These are phyloP conservation scores for Baudoinia panamericana DNA, from an alignment of 495 filamentous ascomycete species.

Conservation along the genomic window DNA sequence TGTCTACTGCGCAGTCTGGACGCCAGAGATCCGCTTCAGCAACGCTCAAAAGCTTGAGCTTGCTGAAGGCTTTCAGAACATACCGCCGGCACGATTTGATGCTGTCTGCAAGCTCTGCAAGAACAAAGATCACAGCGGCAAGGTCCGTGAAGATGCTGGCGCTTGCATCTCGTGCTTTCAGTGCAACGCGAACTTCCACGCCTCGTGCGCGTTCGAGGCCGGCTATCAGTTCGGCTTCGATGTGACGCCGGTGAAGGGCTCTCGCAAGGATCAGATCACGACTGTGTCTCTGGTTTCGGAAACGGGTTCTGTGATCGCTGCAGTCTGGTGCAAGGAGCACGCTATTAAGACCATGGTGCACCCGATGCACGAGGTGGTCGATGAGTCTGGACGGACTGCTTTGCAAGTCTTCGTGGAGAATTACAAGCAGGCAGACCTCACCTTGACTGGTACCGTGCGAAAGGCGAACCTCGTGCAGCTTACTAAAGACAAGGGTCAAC, in stretches of 20 bases:
- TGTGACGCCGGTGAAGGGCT: conserved; percentile 76
- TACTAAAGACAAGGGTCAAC: conserved; percentile 29
- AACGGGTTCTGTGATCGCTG: conserved; percentile 60
- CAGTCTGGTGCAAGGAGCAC: conserved; percentile 85
- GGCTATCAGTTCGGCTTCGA: conserved; percentile 81
- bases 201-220: conserved; percentile 75
- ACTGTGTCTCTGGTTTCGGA: conserved; percentile 63
- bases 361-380: conserved; percentile 59
- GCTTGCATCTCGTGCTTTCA: conserved; percentile 73
- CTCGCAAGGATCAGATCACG: conserved; percentile 59
- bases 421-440: conserved; percentile 88
- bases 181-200: conserved; percentile 72
- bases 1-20: conserved; percentile 81
- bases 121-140: conserved; percentile 24
- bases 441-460: conserved; percentile 77
- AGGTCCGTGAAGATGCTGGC: conserved; percentile 35
- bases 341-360: conserved; percentile 54
- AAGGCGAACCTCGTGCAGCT: conserved; percentile 62
- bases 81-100: conserved; percentile 53
- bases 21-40: conserved; percentile 80
- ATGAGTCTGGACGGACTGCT: conserved; percentile 48
- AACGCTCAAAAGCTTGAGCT: conserved; percentile 66
- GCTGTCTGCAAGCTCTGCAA: conserved; percentile 81
- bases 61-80: conserved; percentile 74
- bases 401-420: conserved; percentile 74